These are phyloP conservation scores for Apostasia ramifera DNA, from an alignment of 106 monocot genomes.

Conservation along the genomic window DNA sequence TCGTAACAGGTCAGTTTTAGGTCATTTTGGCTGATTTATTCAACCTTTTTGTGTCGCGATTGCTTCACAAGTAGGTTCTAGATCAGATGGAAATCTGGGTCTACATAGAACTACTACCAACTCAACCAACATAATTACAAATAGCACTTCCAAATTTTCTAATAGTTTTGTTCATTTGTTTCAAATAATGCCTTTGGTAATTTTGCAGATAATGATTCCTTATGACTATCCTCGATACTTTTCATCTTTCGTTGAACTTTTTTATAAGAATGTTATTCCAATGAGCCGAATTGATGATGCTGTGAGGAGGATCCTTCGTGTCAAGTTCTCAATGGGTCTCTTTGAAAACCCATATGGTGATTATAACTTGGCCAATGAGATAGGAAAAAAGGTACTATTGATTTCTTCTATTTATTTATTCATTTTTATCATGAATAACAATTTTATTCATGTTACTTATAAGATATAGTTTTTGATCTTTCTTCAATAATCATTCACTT, in stretches of 20 bases:
- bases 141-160: no score
- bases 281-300: constrained; percentile 66
- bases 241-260: constrained; percentile 33
- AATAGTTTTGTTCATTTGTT: no score
- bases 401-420: background rate
- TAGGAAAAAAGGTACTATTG: constrained; percentile 42
- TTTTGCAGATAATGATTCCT: constrained; percentile 55
- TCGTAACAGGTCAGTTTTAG: no score
- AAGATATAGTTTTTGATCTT: background rate
- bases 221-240: constrained; percentile 42
- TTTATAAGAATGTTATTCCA: constrained; percentile 28
- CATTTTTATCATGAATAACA: background rate
- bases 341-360: constrained; percentile 61
- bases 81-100: no score
- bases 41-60: no score
- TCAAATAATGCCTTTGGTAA: background rate
- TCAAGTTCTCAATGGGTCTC: constrained; percentile 63
- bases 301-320: constrained; percentile 48
- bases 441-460: background rate
- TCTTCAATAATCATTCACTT: background rate
- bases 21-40: no score
- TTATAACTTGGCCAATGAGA: constrained; percentile 31
- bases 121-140: no score
- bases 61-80: no score
- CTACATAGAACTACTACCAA: no score